These are phyloP conservation scores for Epithele typhae DNA, from an alignment of 768 basidiomycete species.

Conservation along the genomic window DNA sequence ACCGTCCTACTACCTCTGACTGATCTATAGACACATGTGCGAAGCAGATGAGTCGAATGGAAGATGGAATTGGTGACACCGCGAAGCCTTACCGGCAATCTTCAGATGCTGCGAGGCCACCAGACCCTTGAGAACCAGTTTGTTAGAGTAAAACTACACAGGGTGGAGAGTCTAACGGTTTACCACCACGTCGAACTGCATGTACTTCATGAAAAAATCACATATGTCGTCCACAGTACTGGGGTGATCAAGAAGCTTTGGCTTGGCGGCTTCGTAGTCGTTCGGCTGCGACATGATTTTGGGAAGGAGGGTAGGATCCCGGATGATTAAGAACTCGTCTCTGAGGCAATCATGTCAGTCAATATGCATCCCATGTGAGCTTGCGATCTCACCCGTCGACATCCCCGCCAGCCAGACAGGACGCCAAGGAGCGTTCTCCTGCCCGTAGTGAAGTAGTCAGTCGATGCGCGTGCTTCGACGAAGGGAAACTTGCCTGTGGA, in stretches of 20 bases:
- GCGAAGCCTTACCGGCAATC: conserved; percentile 52
- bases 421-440: conserved; percentile 64
- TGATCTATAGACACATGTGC: conserved; percentile 46
- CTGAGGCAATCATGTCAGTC: no score
- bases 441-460: no score
- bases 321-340: conserved; percentile 60
- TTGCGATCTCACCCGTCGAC: conserved; percentile 66
- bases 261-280: conserved; percentile 37
- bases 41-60: not conserved
- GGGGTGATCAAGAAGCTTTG: conserved; percentile 28
- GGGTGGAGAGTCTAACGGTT: conserved; percentile 13
- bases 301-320: conserved; percentile 51
- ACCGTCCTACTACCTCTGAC: conserved; percentile 42
- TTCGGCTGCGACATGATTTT: conserved; percentile 45
- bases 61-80: not conserved
- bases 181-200: conserved; percentile 78
- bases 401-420: conserved; percentile 74
- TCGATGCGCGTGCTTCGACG: no score
- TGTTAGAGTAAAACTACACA: no score
- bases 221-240: conserved; percentile 69
- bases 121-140: conserved; percentile 62
- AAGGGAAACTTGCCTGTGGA: conserved; percentile 49
- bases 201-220: conserved; percentile 79
- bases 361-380: no score
- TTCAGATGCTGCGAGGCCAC: conserved; percentile 61